phyloP scores from a whole-genome alignment of 495 filamentous ascomycete species.

The Oleoguttula mirabilis region DNA sequence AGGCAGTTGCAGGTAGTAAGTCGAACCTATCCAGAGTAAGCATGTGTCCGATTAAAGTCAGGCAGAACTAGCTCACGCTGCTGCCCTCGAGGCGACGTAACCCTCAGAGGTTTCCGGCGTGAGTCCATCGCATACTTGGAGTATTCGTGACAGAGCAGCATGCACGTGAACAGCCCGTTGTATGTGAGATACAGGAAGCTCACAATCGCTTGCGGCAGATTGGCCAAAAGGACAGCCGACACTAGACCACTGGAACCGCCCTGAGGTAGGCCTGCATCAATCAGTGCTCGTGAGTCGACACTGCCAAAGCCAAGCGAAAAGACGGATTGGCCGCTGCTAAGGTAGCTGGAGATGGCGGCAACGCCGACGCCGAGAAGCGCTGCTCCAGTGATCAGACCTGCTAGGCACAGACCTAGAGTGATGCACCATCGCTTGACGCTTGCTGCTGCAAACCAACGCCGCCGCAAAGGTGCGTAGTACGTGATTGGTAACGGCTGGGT shows the following conservation, averaged over 20 bases:
- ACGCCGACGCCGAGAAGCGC: constrained; percentile 1
- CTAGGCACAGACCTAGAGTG: constrained; percentile 14
- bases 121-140: neutral
- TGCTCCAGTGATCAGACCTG: constrained; percentile 1
- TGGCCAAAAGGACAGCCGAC: constrained; percentile 28
- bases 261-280: constrained; percentile 3
- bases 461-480: neutral
- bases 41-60: neutral
- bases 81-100: neutral
- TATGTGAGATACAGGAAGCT: constrained; percentile 35
- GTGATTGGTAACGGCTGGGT: neutral
- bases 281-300: constrained; percentile 1
- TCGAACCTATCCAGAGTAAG: constrained; percentile 1
- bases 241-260: neutral
- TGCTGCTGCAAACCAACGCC: constrained; percentile 6
- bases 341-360: neutral
- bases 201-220: constrained; percentile 35
- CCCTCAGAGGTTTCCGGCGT: constrained; percentile 10
- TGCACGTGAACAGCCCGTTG: constrained; percentile 32
- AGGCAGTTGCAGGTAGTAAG: constrained; percentile 16
- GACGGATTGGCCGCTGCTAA: neutral
- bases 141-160: constrained; percentile 32
- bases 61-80: constrained; percentile 1
- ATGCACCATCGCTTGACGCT: neutral
- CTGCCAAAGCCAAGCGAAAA: constrained; percentile 7